Conservation (phyloP, 805 yeast species). For the Yamadazyma takamatsuzukensis region DNA sequence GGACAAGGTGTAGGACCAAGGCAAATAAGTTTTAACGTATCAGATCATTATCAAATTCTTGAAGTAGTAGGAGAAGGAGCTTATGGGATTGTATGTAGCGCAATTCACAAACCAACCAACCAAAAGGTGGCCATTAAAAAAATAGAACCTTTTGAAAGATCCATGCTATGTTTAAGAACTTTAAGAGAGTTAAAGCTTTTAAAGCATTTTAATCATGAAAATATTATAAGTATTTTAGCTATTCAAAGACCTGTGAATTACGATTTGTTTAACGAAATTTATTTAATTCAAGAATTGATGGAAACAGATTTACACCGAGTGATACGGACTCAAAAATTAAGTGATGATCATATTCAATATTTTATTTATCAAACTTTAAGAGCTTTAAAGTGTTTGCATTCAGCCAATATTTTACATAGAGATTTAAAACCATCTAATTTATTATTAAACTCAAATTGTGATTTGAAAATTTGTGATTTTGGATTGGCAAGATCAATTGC, state of each 20-base stretch:
- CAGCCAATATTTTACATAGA: slow-evolving; percentile 91
- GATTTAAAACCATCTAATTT: slow-evolving; percentile 90
- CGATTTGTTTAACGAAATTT: slow-evolving; percentile 81
- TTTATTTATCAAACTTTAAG: slow-evolving; percentile 88
- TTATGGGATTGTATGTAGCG: slow-evolving; percentile 90
- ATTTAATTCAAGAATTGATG: slow-evolving; percentile 83
- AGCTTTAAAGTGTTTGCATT: slow-evolving; percentile 86
- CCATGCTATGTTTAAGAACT: slow-evolving; percentile 86
- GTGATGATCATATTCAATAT: slow-evolving; percentile 93
- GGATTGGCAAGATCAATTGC: slow-evolving; percentile 79
- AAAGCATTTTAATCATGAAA: slow-evolving; percentile 90
- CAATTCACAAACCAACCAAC: slow-evolving; percentile 78
- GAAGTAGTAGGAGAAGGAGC: slow-evolving; percentile 95
- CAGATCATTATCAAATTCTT: slow-evolving; percentile 79
- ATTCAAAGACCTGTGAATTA: slow-evolving; percentile 78
- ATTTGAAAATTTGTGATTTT: slow-evolving; percentile 89
- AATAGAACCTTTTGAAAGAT: slow-evolving; percentile 86
- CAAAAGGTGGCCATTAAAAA: slow-evolving; percentile 94
- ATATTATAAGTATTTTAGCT: slow-evolving; percentile 84
- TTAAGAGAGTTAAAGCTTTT: slow-evolving; percentile 83
- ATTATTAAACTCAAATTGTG: slow-evolving; percentile 87
- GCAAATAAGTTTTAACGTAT: slow-evolving; percentile 68
- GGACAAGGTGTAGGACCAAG: slow-evolving; percentile 10
- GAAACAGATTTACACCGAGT: slow-evolving; percentile 84
- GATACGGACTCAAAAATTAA: slow-evolving; percentile 72